Conservation (phyloP, 2,329 filamentous ascomycete genomes). For the Apiospora aurea region DNA sequence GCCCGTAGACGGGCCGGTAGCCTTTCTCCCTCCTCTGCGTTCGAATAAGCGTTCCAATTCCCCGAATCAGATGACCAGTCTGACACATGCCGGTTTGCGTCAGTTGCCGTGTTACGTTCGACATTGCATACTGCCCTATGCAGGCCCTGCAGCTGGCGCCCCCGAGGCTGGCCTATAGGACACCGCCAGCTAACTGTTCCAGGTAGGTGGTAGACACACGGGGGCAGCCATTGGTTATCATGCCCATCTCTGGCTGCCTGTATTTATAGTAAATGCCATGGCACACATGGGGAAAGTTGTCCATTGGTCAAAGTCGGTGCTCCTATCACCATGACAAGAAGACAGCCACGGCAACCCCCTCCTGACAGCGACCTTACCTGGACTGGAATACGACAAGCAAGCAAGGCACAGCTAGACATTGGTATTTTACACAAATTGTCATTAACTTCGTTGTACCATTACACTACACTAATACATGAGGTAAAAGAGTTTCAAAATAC, state of each 20-base stretch:
- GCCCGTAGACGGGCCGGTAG: too few relatives aligned
- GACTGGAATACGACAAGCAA: neutral
- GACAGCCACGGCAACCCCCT: too few relatives aligned
- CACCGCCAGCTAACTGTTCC: slow-evolving; percentile 21
- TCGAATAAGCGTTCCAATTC: neutral
- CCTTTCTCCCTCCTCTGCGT: neutral
- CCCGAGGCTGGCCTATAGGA: slow-evolving; percentile 16
- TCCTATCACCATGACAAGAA: neutral
- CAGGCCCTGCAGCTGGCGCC: neutral
- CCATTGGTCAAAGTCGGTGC: neutral
- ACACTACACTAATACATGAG: slow-evolving; percentile 42
- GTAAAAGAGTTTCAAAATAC: slow-evolving; percentile 30
- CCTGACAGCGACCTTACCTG: too few relatives aligned
- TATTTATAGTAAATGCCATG: too few relatives aligned
- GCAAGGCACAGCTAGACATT: neutral
- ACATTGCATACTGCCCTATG: neutral
- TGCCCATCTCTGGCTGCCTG: neutral
- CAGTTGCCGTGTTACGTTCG: neutral
- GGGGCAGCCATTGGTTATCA: neutral
- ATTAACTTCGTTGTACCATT: slow-evolving; percentile 31
- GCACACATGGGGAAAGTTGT: neutral
- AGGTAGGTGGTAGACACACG: slow-evolving; percentile 24
- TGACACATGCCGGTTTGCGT: neutral
- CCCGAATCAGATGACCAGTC: neutral
- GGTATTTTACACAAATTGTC: slow-evolving; percentile 18